Evolutionary conservation across 2,329 filamentous ascomycete genomes (phyloP).

Genomic region (Arthrobotrys sinensis): DNA sequence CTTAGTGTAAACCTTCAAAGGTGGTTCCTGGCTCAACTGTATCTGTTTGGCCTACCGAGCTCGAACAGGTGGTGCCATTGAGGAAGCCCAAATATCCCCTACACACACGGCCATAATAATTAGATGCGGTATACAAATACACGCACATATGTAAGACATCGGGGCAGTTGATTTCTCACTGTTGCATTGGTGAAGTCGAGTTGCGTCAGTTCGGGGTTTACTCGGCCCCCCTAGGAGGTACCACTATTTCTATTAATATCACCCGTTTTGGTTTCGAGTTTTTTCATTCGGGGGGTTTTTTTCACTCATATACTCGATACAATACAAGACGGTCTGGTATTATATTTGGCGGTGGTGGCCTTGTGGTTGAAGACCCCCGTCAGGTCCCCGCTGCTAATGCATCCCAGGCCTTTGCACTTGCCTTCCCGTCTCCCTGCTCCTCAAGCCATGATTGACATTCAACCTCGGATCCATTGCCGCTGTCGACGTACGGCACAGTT

Average conservation of each 20-base stretch:
- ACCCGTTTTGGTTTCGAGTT: constrained; percentile 12
- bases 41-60: constrained; percentile 23
- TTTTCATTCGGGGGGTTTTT: constrained; percentile 1
- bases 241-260: constrained; percentile 12
- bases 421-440: constrained; percentile 26
- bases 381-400: constrained; percentile 19
- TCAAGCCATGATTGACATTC: constrained; percentile 35
- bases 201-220: constrained; percentile 10
- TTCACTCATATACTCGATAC: constrained; percentile 24
- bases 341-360: constrained; percentile 31
- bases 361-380: constrained; percentile 24
- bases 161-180: background rate
- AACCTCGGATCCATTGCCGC: constrained; percentile 39
- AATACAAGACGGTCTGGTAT: constrained; percentile 24
- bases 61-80: constrained; percentile 43
- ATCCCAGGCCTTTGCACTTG: constrained; percentile 29
- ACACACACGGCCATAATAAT: constrained; percentile 26
- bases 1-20: constrained; percentile 38
- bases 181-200: constrained; percentile 2
- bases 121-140: background rate
- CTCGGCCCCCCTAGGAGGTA: constrained; percentile 4
- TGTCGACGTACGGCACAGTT: constrained; percentile 40
- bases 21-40: constrained; percentile 35
- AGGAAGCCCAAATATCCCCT: constrained; percentile 19
- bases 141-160: constrained; percentile 18